These are phyloP conservation scores for Sugiyamaella xylanicola DNA, from an alignment of 1,139 yeast species.

Conservation along the genomic window DNA sequence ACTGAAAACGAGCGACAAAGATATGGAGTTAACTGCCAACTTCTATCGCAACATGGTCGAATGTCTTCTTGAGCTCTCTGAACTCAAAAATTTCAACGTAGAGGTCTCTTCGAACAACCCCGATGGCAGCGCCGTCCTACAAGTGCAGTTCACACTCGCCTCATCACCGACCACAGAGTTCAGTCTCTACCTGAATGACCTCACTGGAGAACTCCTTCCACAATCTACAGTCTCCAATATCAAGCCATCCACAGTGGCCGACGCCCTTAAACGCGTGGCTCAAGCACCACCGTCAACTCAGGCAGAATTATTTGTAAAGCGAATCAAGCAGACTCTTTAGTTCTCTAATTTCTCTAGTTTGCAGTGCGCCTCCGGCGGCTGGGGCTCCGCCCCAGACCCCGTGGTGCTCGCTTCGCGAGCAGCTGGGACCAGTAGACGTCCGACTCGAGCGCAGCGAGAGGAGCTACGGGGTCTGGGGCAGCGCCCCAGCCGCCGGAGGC, in stretches of 20 bases:
- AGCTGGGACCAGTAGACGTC: not conserved
- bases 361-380: not conserved
- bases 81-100: slow-evolving; percentile 19
- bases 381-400: not conserved
- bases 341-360: not conserved
- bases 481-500: not conserved
- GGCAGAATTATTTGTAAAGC: slow-evolving; percentile 15
- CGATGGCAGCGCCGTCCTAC: slow-evolving; percentile 1
- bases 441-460: not conserved
- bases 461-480: not conserved
- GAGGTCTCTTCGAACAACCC: not conserved
- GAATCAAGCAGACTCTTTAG: slow-evolving; percentile 6
- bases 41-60: slow-evolving; percentile 30
- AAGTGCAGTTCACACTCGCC: slow-evolving; percentile 4
- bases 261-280: slow-evolving; percentile 2
- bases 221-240: slow-evolving; percentile 6
- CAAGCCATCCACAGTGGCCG: not conserved
- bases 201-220: slow-evolving; percentile 11
- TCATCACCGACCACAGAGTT: slow-evolving; percentile 1
- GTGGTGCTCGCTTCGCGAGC: not conserved
- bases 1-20: slow-evolving; percentile 25
- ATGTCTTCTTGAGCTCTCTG: slow-evolving; percentile 24
- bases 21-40: slow-evolving; percentile 32
- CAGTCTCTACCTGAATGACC: slow-evolving; percentile 4
- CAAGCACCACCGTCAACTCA: slow-evolving; percentile 14